Conservation (phyloP, 768 basidiomycete species). For the Lactifluus hygrophoroides region DNA sequence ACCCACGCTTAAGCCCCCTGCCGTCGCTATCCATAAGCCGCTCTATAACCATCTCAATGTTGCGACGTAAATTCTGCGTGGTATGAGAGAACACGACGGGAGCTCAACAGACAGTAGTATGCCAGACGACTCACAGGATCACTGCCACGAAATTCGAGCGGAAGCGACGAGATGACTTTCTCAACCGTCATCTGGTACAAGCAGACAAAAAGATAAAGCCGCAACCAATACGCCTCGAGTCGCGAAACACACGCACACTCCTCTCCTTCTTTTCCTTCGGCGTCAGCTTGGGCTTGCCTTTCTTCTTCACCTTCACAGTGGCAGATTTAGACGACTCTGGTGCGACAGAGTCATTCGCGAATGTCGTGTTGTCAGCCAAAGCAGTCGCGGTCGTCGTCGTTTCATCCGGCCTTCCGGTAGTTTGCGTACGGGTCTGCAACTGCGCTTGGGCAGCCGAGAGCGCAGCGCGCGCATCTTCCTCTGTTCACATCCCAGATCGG, state of each 20-base stretch:
- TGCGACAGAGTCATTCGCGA: constrained; percentile 32
- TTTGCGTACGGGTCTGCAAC: constrained; percentile 28
- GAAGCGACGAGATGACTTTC: constrained; percentile 63
- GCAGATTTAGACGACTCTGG: constrained; percentile 28
- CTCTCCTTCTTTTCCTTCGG: constrained; percentile 82
- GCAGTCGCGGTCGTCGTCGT: constrained; percentile 25
- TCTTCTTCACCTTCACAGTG: constrained; percentile 34
- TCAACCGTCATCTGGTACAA: constrained; percentile 50
- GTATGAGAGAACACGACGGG: neutral
- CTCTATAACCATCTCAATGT: constrained; percentile 76
- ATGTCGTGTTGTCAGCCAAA: constrained; percentile 30
- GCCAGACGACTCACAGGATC: constrained; percentile 62
- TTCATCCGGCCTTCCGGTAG: constrained; percentile 28
- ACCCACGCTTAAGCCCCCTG: constrained; percentile 55
- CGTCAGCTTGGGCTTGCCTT: constrained; percentile 58
- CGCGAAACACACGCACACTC: constrained; percentile 36
- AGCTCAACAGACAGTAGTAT: neutral
- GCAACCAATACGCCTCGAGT: neutral
- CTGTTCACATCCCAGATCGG: constrained; percentile 28
- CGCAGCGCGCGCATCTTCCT: constrained; percentile 49
- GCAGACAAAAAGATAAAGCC: neutral
- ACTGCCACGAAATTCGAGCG: constrained; percentile 84
- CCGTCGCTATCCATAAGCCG: constrained; percentile 57
- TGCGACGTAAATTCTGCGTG: constrained; percentile 55
- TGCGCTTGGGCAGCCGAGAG: constrained; percentile 40